Evolutionary conservation across 176 grass and related monocot genomes (phyloP), one percentile per base, ranked within the genome.

Genomic region (Rhynchospora pubera): DNA sequence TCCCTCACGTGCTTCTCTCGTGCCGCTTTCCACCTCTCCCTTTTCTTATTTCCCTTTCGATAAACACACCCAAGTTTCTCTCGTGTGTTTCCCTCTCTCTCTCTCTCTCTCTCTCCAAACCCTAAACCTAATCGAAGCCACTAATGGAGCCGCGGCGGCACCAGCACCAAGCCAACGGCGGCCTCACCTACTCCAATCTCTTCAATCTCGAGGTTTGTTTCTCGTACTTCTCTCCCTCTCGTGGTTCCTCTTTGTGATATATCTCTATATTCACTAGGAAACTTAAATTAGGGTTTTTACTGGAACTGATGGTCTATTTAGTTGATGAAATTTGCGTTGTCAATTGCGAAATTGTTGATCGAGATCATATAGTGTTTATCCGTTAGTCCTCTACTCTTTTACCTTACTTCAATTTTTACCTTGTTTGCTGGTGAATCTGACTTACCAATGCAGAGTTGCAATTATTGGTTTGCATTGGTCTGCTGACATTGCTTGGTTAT

Each of bases 161-260:
- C 71, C 85, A 67, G 28, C 84, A 85, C 39, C 78, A 82, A 57
- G 77, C 81, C 72, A 83, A 86, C 70, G 89, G 87, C 84, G 83
- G 86, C 30, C 80, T 94, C 59, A 90, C 91, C 28, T 94, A 94
- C 84, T 92, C 90, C 65, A 81, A 89, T 53, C 91, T 97, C 42
- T 97, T 97, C 86, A 92, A 95, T 85, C 93, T 95, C 79, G 93
- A 99, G 89, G 97, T 96, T 75, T 46, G 53, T 79, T 32, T 55
- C 3, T 22, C 30, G 3, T 22, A 24, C 60, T 62, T 62, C n/a
- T 57, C 12, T 44, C 14, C 69, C 57, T 52, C 12, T 51, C 62
- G 10, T 53, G 46, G 61, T 44, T 34, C 21, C 13, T 57, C 28
- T 9, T 19, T n/a, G 34, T 23, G 75, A 59, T 80, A 62, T 65